Evolutionary conservation across 2,329 filamentous ascomycete genomes (phyloP).

Genomic region (Fusarium sp.): DNA sequence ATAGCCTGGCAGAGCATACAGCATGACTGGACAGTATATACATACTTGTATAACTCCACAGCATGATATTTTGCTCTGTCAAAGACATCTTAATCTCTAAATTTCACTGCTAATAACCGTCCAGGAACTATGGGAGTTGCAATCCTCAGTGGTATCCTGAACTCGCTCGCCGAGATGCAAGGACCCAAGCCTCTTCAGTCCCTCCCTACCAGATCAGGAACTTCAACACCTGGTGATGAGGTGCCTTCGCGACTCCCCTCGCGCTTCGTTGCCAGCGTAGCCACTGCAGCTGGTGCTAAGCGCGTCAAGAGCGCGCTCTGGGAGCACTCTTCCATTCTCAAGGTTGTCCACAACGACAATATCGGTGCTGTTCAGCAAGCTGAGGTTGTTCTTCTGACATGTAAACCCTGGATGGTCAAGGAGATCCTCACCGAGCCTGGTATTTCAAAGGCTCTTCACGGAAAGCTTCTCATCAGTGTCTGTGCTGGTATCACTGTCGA

Average conservation of each 20-base stretch:
- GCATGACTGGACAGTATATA: neutral
- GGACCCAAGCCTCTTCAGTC: conserved; percentile 60
- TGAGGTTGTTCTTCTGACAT: conserved; percentile 81
- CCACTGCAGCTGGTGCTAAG: conserved; percentile 75
- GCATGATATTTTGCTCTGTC: neutral
- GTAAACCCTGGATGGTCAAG: conserved; percentile 82
- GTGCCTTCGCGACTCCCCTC: conserved; percentile 72
- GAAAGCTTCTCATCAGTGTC: conserved; percentile 86
- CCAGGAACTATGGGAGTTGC: conserved; percentile 87
- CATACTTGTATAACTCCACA: conserved; percentile 5
- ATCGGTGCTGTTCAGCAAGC: conserved; percentile 73
- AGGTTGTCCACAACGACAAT: conserved; percentile 79
- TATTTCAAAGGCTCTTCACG: conserved; percentile 78
- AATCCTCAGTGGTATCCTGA: conserved; percentile 83
- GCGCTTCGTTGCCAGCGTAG: conserved; percentile 85
- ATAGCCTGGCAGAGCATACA: neutral
- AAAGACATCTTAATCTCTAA: neutral
- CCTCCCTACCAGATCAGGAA: conserved; percentile 54
- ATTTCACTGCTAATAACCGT: conserved; percentile 27
- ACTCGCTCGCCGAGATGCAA: conserved; percentile 70
- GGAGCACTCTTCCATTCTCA: conserved; percentile 71
- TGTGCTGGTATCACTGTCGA: conserved; percentile 79
- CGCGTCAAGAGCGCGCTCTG: conserved; percentile 75
- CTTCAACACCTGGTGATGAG: conserved; percentile 60
- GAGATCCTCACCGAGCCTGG: conserved; percentile 75